Evolutionary conservation across 352 stramenopile genomes (phyloP), one percentile per base, ranked within the genome.

Genomic region (Phytophthora melonis): DNA sequence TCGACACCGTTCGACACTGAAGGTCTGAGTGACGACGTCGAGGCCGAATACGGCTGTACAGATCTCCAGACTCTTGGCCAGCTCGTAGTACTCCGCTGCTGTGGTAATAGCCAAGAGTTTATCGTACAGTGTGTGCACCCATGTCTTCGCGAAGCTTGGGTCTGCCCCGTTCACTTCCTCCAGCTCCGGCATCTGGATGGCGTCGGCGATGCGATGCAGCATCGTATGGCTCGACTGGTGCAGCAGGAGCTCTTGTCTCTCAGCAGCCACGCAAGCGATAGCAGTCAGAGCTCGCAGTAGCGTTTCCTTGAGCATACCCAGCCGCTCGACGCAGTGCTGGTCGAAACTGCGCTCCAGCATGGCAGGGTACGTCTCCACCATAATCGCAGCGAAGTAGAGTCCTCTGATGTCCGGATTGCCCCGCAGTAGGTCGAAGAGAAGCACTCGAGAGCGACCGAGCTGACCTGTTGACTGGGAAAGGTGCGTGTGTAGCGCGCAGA

Each of bases 341-440:
- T 50, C 43, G 18, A 50, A 50, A 21, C 18, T 50, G 16, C 43
- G 43, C 18, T 50, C 43, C 43, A 50, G 18, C 16, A 50, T 50
- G 13, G 43, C 43, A 21, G 43, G 43, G 43, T 50, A 50, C 19
- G n/a, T 50, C 43, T 50, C 43, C 43, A 50, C 43, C 43, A 21
- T 21, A 50, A 19, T 10, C 43, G 71, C 66, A 8, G 78, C 62
- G 3, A 82, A 86, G 52, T 81, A 86, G 7, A 91, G 27, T 0
- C 82, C 84, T 45, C 74, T 76, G 25, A 91, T 85, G 50, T 81
- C 77, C 1, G 71, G 59, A 57, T 87, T 82, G 8, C 54, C 58
- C 23, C 75, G 63, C 18, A 90, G 10, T 10, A 91, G 16, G 30
- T 91, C 80, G 21, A 87, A 83, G 1, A 89, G 54, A 52, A 91